These are phyloP conservation scores for Scheffersomyces segobiensis DNA, from an alignment of 1,139 yeast genomes.

Conservation along the genomic window DNA sequence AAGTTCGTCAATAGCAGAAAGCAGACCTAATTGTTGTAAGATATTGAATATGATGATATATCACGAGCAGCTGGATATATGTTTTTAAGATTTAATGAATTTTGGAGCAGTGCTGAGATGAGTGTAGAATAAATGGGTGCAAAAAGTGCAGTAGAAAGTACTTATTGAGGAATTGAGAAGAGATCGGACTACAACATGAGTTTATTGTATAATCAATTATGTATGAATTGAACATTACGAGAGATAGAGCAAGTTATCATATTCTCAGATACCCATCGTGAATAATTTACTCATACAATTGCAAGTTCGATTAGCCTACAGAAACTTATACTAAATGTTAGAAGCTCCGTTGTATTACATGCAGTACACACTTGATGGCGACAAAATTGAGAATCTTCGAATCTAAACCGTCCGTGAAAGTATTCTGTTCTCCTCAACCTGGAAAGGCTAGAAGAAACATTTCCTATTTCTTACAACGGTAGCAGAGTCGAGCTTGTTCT, in stretches of 20 bases:
- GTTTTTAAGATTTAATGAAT: neutral
- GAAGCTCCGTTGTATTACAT: no score
- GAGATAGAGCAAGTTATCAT: neutral
- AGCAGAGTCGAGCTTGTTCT: neutral
- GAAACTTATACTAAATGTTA: no score
- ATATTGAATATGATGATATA: neutral
- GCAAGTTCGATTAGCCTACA: neutral
- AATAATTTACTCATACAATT: neutral
- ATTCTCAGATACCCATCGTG: neutral
- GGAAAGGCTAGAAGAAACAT: neutral
- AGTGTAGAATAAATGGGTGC: neutral
- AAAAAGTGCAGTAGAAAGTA: neutral
- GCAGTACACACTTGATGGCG: neutral
- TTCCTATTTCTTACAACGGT: neutral
- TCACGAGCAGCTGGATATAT: neutral
- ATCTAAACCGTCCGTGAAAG: neutral
- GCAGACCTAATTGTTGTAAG: neutral
- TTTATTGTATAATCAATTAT: neutral
- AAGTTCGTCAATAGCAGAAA: slow-evolving; percentile 27
- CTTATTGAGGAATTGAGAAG: neutral
- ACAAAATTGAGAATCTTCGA: neutral
- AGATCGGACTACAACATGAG: neutral
- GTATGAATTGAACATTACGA: neutral
- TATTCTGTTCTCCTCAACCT: neutral
- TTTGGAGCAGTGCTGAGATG: neutral